Conservation (phyloP, 257 asterid species). For the Lycium ferocissimum region DNA sequence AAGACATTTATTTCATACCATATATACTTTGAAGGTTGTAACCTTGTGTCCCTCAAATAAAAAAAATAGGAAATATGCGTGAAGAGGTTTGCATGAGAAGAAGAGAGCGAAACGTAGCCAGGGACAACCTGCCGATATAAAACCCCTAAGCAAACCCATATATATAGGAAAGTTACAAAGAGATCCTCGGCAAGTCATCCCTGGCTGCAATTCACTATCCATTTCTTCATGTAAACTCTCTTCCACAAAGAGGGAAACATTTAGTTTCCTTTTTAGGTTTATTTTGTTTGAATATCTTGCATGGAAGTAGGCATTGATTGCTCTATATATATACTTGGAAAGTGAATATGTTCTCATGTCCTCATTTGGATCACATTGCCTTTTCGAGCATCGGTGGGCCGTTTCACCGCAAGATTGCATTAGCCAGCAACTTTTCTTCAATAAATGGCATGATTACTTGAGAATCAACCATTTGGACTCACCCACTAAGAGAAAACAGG, state of each 20-base stretch:
- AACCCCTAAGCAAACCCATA: background rate
- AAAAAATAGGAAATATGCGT: background rate
- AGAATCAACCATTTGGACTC: background rate
- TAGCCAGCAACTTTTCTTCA: background rate
- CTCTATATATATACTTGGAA: background rate
- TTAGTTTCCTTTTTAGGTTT: too few species aligned
- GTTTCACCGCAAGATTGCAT: background rate
- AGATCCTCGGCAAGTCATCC: slow-evolving; percentile 37
- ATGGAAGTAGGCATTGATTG: background rate
- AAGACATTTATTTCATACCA: too few species aligned
- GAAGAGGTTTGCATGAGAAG: background rate
- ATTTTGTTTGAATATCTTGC: background rate
- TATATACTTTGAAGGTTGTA: background rate
- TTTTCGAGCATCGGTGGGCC: background rate
- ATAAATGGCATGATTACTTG: background rate
- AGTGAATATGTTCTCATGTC: too few species aligned
- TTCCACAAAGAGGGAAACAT: background rate
- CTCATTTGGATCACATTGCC: background rate
- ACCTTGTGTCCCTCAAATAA: background rate
- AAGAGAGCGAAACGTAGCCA: slow-evolving; percentile 31
- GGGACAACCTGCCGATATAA: slow-evolving; percentile 28
- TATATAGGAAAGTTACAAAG: too few species aligned
- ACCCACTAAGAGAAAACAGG: background rate
- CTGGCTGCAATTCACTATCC: slow-evolving; percentile 34
- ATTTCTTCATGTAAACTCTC: slow-evolving; percentile 31